Conservation (phyloP, 164 flowering plant genomes). For the Chimonanthus praecox region DNA sequence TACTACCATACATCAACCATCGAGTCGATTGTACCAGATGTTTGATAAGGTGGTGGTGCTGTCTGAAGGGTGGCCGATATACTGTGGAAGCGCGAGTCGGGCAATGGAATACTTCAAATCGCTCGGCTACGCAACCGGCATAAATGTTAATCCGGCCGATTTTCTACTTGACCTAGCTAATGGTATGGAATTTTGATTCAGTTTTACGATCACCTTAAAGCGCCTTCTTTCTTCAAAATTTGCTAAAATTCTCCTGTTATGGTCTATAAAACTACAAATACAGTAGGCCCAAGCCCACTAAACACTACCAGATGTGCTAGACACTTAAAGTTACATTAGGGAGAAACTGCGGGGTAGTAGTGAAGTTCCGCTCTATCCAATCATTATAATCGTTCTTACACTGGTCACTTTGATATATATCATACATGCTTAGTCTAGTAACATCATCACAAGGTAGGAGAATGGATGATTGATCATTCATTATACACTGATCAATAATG, state of each 20-base stretch:
- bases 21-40: conserved; percentile 71
- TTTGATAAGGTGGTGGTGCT: conserved; percentile 78
- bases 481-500: not conserved
- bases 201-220: not conserved
- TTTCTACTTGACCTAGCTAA: conserved; percentile 88
- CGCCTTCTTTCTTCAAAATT: not conserved
- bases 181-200: conserved; percentile 34
- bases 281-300: not conserved
- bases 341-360: too few species aligned
- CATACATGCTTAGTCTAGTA: not conserved
- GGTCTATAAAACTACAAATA: not conserved
- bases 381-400: not conserved
- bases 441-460: not conserved
- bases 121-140: conserved; percentile 51
- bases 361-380: too few species aligned
- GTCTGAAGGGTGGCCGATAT: conserved; percentile 74
- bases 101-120: conserved; percentile 69
- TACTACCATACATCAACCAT: conserved; percentile 90
- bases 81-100: conserved; percentile 47
- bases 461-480: not conserved
- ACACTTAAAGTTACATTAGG: too few species aligned
- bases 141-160: conserved; percentile 76
- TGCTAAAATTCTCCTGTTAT: not conserved
- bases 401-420: not conserved
- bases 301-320: not conserved